phyloP scores from a whole-genome alignment of 257 asterid species.

The Solanum pennellii region DNA sequence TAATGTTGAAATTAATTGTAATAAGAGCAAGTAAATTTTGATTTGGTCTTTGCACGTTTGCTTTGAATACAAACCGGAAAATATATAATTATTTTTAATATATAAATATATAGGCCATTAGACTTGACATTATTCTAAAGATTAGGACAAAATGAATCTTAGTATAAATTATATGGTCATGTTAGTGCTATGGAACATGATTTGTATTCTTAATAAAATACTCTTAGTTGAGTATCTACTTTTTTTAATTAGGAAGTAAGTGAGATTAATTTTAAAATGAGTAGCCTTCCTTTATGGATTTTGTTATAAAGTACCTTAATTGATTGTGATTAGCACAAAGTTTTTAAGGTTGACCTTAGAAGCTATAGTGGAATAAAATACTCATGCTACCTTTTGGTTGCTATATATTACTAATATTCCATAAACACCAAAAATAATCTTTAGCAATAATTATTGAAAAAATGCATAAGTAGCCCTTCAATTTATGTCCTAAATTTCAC shows the following conservation, averaged over 20 bases:
- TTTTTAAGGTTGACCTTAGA: background rate
- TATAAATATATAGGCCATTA: background rate
- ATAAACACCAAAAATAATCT: too few species aligned
- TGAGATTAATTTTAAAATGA: background rate
- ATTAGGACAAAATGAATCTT: background rate
- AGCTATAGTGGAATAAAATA: background rate
- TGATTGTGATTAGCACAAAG: background rate
- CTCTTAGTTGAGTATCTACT: background rate
- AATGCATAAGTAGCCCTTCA: too few species aligned
- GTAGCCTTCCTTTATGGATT: background rate
- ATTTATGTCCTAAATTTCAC: rapidly evolving
- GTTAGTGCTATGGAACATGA: background rate
- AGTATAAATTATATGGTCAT: background rate
- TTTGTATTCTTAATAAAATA: background rate
- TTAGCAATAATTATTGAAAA: too few species aligned
- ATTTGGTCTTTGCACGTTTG: background rate
- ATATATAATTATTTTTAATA: background rate
- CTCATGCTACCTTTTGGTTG: background rate
- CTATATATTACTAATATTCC: background rate
- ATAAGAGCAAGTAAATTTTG: background rate
- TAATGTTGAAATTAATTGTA: background rate
- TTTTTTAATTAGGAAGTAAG: background rate
- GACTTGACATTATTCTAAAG: background rate
- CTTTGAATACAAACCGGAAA: background rate
- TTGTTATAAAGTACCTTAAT: background rate